Conservation (phyloP, 228 moss, liverwort and hornwort species). For the Sphagnum fallax region DNA sequence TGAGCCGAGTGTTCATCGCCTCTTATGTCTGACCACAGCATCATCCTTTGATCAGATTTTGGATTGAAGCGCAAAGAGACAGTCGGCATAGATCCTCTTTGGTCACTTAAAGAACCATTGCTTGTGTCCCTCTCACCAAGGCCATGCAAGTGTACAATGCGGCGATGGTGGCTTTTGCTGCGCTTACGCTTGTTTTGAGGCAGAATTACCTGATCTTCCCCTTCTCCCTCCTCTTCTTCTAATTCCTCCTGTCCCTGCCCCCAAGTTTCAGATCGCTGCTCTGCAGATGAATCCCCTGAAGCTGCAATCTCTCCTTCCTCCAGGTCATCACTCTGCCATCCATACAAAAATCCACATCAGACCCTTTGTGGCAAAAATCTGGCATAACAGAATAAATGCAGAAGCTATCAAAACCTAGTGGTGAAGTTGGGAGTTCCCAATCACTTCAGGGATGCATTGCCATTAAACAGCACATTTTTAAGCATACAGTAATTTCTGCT, state of each 20-base stretch:
- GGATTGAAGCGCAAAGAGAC: conserved; percentile 30
- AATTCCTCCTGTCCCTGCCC: conserved; percentile 23
- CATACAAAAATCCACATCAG: no score
- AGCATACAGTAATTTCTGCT: no score
- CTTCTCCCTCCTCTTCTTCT: conserved; percentile 42
- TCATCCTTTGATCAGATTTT: conserved; percentile 27
- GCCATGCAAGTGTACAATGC: conserved; percentile 53
- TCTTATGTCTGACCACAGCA: conserved; percentile 46
- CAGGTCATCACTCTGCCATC: conserved; percentile 66
- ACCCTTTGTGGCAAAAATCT: no score
- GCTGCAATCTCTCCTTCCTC: conserved; percentile 98
- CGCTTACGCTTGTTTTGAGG: conserved; percentile 91
- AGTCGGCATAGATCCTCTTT: conserved; percentile 19
- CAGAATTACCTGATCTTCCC: conserved; percentile 63
- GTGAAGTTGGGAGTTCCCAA: no score
- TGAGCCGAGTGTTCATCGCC: conserved; percentile 30
- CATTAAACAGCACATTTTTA: no score
- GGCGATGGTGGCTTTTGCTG: conserved; percentile 72
- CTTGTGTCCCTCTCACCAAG: conserved; percentile 54
- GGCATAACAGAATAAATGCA: no score
- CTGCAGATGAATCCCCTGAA: conserved; percentile 71
- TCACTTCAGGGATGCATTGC: no score
- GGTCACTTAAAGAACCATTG: conserved; percentile 36
- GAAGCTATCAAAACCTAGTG: no score
- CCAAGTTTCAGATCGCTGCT: conserved; percentile 67